These are phyloP conservation scores for Fusarium sp. DNA, from an alignment of 2,329 filamentous ascomycete species.

Conservation along the genomic window DNA sequence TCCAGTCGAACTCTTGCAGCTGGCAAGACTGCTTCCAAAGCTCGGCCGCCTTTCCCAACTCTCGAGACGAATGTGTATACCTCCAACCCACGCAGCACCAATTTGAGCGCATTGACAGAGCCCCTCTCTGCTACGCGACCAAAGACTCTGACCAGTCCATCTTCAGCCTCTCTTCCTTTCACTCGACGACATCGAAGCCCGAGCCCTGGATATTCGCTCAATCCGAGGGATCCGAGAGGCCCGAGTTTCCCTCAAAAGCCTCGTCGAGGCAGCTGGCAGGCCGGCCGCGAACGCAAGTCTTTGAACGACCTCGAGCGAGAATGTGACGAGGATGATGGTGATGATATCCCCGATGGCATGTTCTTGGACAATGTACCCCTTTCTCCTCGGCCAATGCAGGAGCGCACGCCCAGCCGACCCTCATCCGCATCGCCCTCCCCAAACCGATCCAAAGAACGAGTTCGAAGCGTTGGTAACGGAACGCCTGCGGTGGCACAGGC, in stretches of 20 bases:
- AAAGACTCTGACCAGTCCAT: slow-evolving; percentile 50
- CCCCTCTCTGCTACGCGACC: slow-evolving; percentile 51
- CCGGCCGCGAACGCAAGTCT: slow-evolving; percentile 75
- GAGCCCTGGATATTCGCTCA: slow-evolving; percentile 65
- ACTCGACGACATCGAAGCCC: slow-evolving; percentile 64
- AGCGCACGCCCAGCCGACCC: slow-evolving; percentile 69
- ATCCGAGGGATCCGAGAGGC: slow-evolving; percentile 62
- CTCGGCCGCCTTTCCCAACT: slow-evolving; percentile 62
- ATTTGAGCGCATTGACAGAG: slow-evolving; percentile 57
- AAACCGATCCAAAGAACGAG: slow-evolving; percentile 66
- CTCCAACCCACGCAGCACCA: slow-evolving; percentile 68
- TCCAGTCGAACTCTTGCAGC: slow-evolving; percentile 53
- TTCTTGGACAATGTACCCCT: slow-evolving; percentile 87
- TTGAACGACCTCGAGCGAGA: slow-evolving; percentile 81
- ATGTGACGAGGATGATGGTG: slow-evolving; percentile 81
- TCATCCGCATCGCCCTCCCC: slow-evolving; percentile 69
- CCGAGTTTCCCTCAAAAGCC: slow-evolving; percentile 58
- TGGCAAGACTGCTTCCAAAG: slow-evolving; percentile 50
- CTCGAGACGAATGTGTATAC: slow-evolving; percentile 63
- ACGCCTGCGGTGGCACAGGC: slow-evolving; percentile 73
- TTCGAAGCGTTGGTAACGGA: slow-evolving; percentile 74
- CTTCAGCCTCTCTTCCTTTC: slow-evolving; percentile 58
- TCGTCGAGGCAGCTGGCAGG: slow-evolving; percentile 80
- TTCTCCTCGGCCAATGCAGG: slow-evolving; percentile 76
- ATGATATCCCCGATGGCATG: slow-evolving; percentile 84